These are phyloP conservation scores for Pseudodiploospora longispora DNA, from an alignment of 2,329 filamentous ascomycete species.

Conservation along the genomic window DNA sequence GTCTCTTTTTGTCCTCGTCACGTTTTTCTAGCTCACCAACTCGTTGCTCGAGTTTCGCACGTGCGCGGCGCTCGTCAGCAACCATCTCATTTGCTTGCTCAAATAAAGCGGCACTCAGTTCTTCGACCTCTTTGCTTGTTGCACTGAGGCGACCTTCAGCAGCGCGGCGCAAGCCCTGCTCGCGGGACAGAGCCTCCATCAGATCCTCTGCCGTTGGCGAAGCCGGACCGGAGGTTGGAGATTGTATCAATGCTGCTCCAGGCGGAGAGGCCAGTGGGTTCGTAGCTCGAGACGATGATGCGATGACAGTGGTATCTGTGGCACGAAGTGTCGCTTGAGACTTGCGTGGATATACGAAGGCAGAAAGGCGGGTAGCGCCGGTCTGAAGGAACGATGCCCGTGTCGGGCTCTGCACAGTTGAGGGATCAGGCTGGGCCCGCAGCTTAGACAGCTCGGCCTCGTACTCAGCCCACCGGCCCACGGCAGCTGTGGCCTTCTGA, in stretches of 20 bases:
- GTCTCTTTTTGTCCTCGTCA: constrained; percentile 59
- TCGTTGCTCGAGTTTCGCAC: constrained; percentile 63
- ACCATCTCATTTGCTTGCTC: constrained; percentile 87
- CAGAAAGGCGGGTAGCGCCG: constrained; percentile 37
- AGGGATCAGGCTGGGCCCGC: constrained; percentile 28
- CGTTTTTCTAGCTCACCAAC: constrained; percentile 60
- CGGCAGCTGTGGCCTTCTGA: constrained; percentile 58
- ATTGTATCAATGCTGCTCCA: background rate
- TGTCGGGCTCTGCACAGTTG: constrained; percentile 19
- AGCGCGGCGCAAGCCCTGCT: constrained; percentile 57
- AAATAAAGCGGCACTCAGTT: constrained; percentile 67
- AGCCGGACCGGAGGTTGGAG: background rate
- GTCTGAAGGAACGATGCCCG: constrained; percentile 38
- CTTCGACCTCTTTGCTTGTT: constrained; percentile 67
- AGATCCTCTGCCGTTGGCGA: constrained; percentile 39
- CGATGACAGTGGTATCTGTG: no score
- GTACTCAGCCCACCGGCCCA: constrained; percentile 66
- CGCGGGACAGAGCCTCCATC: constrained; percentile 55
- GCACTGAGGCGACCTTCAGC: constrained; percentile 61
- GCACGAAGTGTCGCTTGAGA: constrained; percentile 15
- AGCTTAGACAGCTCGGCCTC: constrained; percentile 66
- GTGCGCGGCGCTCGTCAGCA: constrained; percentile 61
- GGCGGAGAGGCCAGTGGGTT: background rate
- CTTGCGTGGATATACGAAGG: constrained; percentile 39
- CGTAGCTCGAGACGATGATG: no score